Base-by-base conservation (phyloP, 176 grass and related monocot species). In the Bothriochloa decipiens region DNA sequence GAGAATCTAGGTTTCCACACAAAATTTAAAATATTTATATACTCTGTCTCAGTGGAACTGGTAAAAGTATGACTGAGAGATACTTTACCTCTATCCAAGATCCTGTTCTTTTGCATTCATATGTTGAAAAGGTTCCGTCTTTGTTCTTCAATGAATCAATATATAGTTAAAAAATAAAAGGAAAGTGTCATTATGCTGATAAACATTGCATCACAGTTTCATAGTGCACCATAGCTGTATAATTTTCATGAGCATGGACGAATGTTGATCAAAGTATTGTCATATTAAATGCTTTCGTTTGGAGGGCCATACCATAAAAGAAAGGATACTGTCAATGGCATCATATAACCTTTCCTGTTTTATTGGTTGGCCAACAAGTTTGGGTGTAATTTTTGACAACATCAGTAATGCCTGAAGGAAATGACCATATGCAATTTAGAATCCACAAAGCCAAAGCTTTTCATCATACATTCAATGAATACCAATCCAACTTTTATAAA, bases 21-120 rank as follows among this genome's bases (percentile, higher is more conserved):
- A 45, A 27, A 72, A 42, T 23, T 23, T 23, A 22, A 69, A 69
- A 39, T 39, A 39, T 3, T 22, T 69, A 39, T 22, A 39, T 69
- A 39, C 36, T 69, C 3, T 8, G 8, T 9, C 33, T 68, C 9
- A 22, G 29, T 12, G 57, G 4, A 42, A 3, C 47, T 36, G 16
- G 28, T 76, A 76, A 22, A 28, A 43, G 23, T 33, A 47, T 65
- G 22, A 8, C 6, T 27, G 25, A 79, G 7, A 2, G 39, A 78
- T 9, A 70, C 63, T 37, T 20, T 72, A 89, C 87, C 87, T 89
- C 87, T 67, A 89, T 29, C 87, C 82, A 89, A 4, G 69, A 62
- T 39, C 5, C 4, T 42, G 87, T 81, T 61, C 87, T 81, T 70
- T 78, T 69, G 53, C 70, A 79, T 70, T 89, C 87, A 70, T 75